Conservation (phyloP, 371 early-diverging fungal species). For the Funneliformis caledonium region DNA sequence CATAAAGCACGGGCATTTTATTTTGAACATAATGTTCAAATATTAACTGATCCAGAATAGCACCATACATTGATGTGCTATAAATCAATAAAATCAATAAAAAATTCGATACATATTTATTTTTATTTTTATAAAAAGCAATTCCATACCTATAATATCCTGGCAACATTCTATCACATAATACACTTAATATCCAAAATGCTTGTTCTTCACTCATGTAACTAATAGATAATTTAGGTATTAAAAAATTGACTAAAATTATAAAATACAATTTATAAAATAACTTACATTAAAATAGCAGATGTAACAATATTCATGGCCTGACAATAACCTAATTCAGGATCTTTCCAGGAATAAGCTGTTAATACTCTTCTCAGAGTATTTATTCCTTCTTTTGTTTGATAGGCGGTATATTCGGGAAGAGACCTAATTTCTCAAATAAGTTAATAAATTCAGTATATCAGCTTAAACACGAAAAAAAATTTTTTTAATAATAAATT, state of each 20-base stretch:
- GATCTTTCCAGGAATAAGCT: conserved; percentile 84
- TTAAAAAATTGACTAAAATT: background rate
- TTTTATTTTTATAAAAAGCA: background rate
- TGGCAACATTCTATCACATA: conserved; percentile 89
- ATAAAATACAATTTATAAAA: background rate
- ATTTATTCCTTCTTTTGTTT: conserved; percentile 88
- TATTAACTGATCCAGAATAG: conserved; percentile 92
- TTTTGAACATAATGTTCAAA: conserved; percentile 87
- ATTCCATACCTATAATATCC: conserved; percentile 81
- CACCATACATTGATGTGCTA: conserved; percentile 97
- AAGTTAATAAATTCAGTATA: background rate
- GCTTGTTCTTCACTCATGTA: conserved; percentile 96
- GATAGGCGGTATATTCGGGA: conserved; percentile 95
- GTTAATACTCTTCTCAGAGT: conserved; percentile 87
- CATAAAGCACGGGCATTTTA: conserved; percentile 77
- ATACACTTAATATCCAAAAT: conserved; percentile 89
- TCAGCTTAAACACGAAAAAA: conserved; percentile 5
- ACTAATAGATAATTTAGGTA: conserved; percentile 44
- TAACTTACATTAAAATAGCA: conserved; percentile 79
- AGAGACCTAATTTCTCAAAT: conserved; percentile 60
- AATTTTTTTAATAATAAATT: background rate
- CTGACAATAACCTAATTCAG: conserved; percentile 97
- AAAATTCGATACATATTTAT: background rate
- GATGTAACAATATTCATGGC: conserved; percentile 98
- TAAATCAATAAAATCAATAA: background rate